These are phyloP conservation scores for Closterium sp. DNA, from an alignment of 139 green algal genomes.

Conservation along the genomic window DNA sequence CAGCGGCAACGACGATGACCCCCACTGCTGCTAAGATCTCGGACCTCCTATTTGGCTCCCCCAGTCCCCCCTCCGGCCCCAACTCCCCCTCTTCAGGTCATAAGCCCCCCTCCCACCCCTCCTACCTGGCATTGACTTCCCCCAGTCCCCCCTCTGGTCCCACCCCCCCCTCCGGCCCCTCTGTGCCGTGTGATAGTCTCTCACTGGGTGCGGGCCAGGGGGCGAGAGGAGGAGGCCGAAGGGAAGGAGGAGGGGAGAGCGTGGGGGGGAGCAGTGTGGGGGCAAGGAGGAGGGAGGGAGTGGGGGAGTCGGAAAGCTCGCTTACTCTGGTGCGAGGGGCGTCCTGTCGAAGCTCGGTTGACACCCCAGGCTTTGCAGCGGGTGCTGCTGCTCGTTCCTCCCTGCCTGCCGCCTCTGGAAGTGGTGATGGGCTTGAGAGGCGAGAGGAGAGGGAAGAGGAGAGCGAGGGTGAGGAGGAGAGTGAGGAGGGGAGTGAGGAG, in stretches of 20 bases:
- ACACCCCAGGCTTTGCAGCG: neutral
- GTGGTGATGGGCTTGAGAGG: neutral
- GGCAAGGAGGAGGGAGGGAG: neutral
- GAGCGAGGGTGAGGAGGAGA: neutral
- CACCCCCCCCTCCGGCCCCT: no score
- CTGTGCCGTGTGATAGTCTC: neutral
- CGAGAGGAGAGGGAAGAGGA: neutral
- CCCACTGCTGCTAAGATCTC: neutral
- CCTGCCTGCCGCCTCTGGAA: no score
- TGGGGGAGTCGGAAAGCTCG: neutral
- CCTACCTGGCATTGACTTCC: no score
- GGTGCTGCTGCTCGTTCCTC: neutral
- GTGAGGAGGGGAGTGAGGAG: neutral
- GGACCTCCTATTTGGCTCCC: neutral
- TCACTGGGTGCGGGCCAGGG: neutral
- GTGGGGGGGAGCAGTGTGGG: neutral
- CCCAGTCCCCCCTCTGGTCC: neutral
- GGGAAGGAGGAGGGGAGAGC: neutral
- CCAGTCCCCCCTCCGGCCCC: neutral
- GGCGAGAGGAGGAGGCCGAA: neutral
- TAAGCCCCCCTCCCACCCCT: neutral
- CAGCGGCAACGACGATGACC: neutral
- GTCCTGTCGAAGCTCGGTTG: neutral
- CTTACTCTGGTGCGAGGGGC: neutral
- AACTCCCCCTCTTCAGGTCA: neutral